Evolutionary conservation across 1,284 basidiomycete species (phyloP), one percentile per base, ranked within the genome.

Genomic region (Neolentinus lepideus): DNA sequence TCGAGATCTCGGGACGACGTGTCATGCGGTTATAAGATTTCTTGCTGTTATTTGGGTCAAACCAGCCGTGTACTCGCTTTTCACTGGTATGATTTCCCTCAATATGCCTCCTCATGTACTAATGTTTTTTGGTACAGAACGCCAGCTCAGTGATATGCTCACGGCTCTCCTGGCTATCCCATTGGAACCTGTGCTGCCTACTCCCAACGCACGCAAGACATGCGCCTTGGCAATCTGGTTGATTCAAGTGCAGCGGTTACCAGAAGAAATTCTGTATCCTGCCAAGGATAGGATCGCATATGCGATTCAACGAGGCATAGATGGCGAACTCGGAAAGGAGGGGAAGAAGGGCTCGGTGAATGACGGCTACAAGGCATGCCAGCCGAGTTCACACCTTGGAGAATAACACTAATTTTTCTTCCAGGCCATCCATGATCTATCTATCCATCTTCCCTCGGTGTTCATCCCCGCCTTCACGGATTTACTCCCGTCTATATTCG

Each of bases 271-370:
- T 14, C 71, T 91, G 14, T 61, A 69, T 16, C 81, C 83, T 16
- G 79, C 84, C 1, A 77, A 75, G 11, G 78, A 82, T 60, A 76
- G 84, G 29, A 87, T 92, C 43, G 76, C 83, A 0, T 83, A 80
- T 56, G 85, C 86, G 1, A 66, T 92, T 9, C 77, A 80, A 54
- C 81, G 88, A 35, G 90, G 84, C n/a, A 79, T 92, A 58, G 84
- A 88, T 56, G 90, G 90, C 11, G 85, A 90, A 58, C 79, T 92
- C 19, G 90, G 89, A 2, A 88, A 88, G 64, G 90, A 92, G 67
- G 89, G 89, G 9, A 91, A 91, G 72, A 91, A 88, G 62, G 89
- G 90, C 0, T 81, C 88, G 1, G 77, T 76, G 1, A 84, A 76
- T 38, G 89, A 92, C 65, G 87, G 85, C 19, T 74, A 90, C 48